Percentiles rank a stretch among this genome's conserved stretches.
Conservation (phyloP, 2,329 filamentous ascomycete genomes). For the Aspergillus caelatus region DNA sequence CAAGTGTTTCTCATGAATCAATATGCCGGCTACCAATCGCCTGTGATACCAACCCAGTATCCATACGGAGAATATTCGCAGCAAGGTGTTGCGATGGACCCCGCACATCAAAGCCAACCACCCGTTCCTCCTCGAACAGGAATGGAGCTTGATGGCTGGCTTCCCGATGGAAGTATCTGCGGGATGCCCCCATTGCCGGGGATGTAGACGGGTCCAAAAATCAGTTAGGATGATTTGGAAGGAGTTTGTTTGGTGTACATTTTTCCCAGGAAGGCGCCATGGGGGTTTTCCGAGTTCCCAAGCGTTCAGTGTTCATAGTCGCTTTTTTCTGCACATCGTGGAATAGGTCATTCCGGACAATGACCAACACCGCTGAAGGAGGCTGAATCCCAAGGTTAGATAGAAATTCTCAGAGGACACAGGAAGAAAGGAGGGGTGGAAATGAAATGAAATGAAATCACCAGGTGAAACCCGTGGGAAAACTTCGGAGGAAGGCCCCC, state of each 20-base stretch:
- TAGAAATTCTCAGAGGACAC: neutral
- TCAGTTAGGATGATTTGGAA: neutral
- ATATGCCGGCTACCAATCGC: constrained; percentile 20
- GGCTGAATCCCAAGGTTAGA: neutral
- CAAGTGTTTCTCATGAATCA: constrained; percentile 22
- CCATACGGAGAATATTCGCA: constrained; percentile 25
- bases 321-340: neutral
- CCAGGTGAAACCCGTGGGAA: constrained; percentile 1
- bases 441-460: neutral
- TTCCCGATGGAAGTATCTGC: constrained; percentile 33
- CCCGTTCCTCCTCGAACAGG: constrained; percentile 21
- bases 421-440: neutral
- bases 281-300: neutral
- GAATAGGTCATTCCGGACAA: neutral
- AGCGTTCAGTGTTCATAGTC: neutral
- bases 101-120: constrained; percentile 12
- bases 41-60: constrained; percentile 26
- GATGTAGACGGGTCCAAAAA: constrained; percentile 17
- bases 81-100: constrained; percentile 17
- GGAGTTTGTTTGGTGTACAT: neutral
- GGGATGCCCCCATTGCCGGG: constrained; percentile 32
- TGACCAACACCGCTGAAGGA: neutral
- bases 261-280: neutral
- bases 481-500: neutral
- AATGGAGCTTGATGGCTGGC: constrained; percentile 36